phyloP scores from a whole-genome alignment of 177 flowering plant species.

The Tripterygium wilfordii region DNA sequence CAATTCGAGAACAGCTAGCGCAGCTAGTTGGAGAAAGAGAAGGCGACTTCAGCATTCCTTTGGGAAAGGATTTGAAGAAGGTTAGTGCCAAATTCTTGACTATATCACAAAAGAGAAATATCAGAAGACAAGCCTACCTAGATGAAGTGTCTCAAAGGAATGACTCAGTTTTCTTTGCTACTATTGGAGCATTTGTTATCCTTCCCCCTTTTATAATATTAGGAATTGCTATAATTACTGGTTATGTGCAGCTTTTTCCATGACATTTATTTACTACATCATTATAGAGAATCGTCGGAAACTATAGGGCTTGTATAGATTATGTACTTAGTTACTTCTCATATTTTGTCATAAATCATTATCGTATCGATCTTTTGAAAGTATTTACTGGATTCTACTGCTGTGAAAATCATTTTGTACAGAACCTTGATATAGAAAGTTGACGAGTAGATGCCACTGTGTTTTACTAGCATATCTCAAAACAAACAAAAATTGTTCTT shows the following conservation, averaged over 20 bases:
- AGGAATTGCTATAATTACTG: conserved; percentile 72
- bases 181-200: conserved; percentile 76
- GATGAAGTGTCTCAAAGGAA: conserved; percentile 83
- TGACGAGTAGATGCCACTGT: no score
- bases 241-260: conserved; percentile 89
- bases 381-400: no score
- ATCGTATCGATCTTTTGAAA: no score
- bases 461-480: no score
- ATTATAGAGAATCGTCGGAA: no score
- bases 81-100: conserved; percentile 60
- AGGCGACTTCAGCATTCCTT: conserved; percentile 67
- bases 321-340: no score
- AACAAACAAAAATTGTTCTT: no score
- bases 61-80: conserved; percentile 81
- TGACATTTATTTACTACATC: no score
- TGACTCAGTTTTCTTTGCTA: conserved; percentile 74
- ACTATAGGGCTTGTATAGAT: no score
- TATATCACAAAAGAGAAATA: conserved; percentile 85
- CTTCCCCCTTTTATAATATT: conserved; percentile 77
- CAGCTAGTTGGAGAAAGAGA: conserved; percentile 58
- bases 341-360: no score
- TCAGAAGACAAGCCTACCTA: conserved; percentile 77
- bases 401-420: no score
- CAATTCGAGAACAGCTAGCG: conserved; percentile 74
- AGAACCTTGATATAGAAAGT: no score